Evolutionary conservation across 192 early-diverging fungal species (phyloP).

Genomic region (Linnemannia elongata): DNA sequence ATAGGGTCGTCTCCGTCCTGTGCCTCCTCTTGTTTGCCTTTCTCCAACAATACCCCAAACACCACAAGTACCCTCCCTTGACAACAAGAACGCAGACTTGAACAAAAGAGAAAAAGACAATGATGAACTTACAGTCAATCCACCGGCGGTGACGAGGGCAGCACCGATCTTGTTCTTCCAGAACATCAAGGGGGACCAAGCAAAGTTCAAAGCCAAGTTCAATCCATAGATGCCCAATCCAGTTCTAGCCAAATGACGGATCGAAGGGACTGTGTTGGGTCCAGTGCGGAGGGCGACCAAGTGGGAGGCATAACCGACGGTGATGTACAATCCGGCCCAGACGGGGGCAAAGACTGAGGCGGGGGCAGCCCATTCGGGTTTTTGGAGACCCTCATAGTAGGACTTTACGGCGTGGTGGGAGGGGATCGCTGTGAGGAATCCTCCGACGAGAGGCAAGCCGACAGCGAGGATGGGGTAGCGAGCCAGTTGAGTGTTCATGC

Average conservation of each 20-base stretch:
- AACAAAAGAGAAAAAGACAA: neutral
- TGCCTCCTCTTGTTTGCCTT: neutral
- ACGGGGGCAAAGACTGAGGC: constrained; percentile 26
- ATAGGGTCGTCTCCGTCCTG: neutral
- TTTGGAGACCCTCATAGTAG: constrained; percentile 21
- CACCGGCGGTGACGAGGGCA: constrained; percentile 34
- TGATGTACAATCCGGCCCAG: constrained; percentile 43
- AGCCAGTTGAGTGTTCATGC: constrained; percentile 45
- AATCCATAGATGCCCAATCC: constrained; percentile 40
- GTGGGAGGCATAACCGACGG: constrained; percentile 54
- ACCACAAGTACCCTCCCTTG: no score
- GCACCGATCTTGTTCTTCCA: constrained; percentile 41
- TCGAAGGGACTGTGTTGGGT: constrained; percentile 37
- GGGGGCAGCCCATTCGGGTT: constrained; percentile 45
- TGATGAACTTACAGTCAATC: constrained; percentile 37
- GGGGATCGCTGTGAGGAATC: constrained; percentile 45
- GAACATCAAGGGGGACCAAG: constrained; percentile 47
- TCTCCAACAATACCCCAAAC: neutral
- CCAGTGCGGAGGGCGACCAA: constrained; percentile 46
- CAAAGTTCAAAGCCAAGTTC: constrained; percentile 45
- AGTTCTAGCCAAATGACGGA: constrained; percentile 33
- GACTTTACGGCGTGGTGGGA: constrained; percentile 21
- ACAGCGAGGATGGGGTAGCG: constrained; percentile 51
- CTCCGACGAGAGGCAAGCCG: constrained; percentile 45
- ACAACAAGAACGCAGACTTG: neutral